phyloP scores from a whole-genome alignment of 108 stramenopile genomes.

The Cyclotella sp. region DNA sequence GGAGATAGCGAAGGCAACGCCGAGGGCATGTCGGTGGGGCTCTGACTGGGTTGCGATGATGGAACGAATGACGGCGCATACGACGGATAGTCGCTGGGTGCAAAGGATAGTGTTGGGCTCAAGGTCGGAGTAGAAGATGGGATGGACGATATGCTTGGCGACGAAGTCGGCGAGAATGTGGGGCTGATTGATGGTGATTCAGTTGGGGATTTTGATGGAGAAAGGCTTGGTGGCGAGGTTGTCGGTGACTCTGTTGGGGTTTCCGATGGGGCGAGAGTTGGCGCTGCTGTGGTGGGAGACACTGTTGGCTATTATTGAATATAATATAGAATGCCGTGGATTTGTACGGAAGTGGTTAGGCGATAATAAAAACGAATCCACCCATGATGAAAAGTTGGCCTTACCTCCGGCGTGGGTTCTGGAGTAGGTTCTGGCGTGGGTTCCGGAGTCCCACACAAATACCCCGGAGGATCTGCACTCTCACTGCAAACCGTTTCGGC shows the following conservation, averaged over 20 bases:
- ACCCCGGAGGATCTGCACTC: conserved; percentile 41
- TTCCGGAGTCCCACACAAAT: conserved; percentile 22
- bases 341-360: neutral
- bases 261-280: conserved; percentile 12
- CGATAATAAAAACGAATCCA: too few relatives aligned
- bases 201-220: neutral
- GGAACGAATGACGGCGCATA: neutral
- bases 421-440: neutral
- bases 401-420: neutral
- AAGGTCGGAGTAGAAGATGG: conserved; percentile 1
- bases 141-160: neutral
- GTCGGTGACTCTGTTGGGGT: conserved; percentile 13
- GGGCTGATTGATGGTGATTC: neutral
- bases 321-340: neutral
- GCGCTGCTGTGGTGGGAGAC: neutral
- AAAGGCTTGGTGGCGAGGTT: neutral
- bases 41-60: neutral
- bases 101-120: neutral
- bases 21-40: neutral
- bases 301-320: neutral
- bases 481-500: conserved; percentile 41
- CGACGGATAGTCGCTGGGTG: neutral
- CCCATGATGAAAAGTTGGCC: neutral
- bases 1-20: neutral
- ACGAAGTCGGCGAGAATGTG: neutral